Evolutionary conservation across 2,329 filamentous ascomycete genomes (phyloP), one percentile per base, ranked within the genome.

Genomic region (Colletotrichum lentis): DNA sequence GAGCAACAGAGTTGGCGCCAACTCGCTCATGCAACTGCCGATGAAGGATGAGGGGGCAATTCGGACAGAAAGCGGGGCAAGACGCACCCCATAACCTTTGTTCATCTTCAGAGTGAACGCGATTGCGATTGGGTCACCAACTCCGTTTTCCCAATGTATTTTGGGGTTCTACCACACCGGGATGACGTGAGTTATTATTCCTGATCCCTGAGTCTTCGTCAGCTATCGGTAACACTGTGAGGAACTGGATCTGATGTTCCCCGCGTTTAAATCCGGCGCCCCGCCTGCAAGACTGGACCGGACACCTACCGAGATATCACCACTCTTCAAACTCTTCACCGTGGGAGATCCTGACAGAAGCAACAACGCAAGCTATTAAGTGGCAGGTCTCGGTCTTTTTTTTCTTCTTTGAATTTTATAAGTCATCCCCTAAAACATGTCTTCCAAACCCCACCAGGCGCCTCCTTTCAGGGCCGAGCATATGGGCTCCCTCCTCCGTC

Each of bases 401-500:
- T 2, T 16, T 2, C 14, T 39, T 2, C n/a, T 14, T 2, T 6
- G n/a, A n/a, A n/a, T n/a, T n/a, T n/a, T n/a, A n/a, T 8, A 11
- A 27, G 27, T 27, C 27, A 27, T 27, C 27, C 27, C 27, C 27
- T 31, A 31, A 31, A 14, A 22, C 22, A 69, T 69, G 67, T 46
- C 67, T 24, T 57, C 57, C 11, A 63, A 58, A 70, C 63, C 63
- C 41, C 63, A 67, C 37, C 46, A 67, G 1, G 67, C 75, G 16
- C 81, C 81, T 22, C 91, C 91, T 39, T 93, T 92, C 82, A 85
- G 91, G 73, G 91, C 91, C 57, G 91, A 93, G 83, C 91, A 93
- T 73, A 83, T 92, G 73, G 91, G 91, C 73, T 92, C 90, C 16
- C 83, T 93, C 39, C 85, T 93, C 50, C 88, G 91, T n/a, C 90